A percentile compares a stretch with the other conserved stretches of the same genome.
Evolutionary conservation across 2,329 filamentous ascomycete species (phyloP).

Genomic region (Ceratocystis eucalypticola): DNA sequence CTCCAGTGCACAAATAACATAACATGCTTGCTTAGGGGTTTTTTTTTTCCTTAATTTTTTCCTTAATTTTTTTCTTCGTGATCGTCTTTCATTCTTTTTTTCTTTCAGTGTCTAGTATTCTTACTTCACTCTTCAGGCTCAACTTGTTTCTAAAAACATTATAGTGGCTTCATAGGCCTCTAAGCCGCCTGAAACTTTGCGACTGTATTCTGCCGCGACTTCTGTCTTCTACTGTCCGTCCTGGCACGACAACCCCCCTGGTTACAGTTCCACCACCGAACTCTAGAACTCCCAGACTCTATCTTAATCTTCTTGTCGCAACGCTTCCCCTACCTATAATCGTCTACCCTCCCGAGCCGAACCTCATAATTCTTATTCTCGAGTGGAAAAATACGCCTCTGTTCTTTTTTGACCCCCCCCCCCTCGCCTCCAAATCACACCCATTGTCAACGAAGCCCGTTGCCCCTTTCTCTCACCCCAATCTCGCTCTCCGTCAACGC

Average conservation of each 20-base stretch:
- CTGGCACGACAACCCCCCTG: not conserved
- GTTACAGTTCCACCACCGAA: conserved; percentile 1
- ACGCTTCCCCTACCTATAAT: not conserved
- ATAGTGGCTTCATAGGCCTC: not conserved
- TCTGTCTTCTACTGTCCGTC: not conserved
- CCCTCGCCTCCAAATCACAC: not conserved
- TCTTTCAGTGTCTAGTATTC: not conserved
- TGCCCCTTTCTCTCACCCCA: not conserved
- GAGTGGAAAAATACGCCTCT: not conserved
- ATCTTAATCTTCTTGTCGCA: not conserved
- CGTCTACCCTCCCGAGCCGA: not conserved
- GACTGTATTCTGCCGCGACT: not conserved
- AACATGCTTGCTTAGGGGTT: not conserved
- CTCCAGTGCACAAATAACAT: not conserved
- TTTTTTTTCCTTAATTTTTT: no score
- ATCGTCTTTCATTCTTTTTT: not conserved
- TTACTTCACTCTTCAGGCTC: not conserved
- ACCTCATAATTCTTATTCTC: not conserved
- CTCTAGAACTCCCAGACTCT: not conserved
- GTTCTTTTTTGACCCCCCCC: not conserved
- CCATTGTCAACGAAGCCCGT: not conserved
- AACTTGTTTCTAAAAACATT: not conserved
- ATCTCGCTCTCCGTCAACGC: not conserved
- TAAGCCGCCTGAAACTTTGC: not conserved
- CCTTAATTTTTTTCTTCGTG: not conserved